Evolutionary conservation across 2,329 filamentous ascomycete species (phyloP).

Genomic region (Paecilomyces dactylethromorphus): DNA sequence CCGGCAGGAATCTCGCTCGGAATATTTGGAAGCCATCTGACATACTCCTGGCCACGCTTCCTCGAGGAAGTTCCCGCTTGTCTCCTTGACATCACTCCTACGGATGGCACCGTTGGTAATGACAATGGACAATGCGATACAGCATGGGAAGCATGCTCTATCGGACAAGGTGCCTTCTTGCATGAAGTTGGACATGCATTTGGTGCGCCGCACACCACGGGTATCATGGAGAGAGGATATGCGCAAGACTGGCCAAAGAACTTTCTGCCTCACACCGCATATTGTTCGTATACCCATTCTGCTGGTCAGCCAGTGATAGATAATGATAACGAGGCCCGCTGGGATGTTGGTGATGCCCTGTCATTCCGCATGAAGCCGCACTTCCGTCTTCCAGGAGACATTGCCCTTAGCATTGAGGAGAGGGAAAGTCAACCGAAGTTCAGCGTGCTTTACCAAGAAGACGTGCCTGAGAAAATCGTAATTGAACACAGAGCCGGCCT

Average conservation of each 20-base stretch:
- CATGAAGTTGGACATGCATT: constrained; percentile 33
- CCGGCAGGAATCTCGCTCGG: constrained; percentile 12
- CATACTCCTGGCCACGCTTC: constrained; percentile 17
- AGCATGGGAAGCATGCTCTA: constrained; percentile 41
- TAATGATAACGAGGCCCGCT: constrained; percentile 20
- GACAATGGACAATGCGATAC: constrained; percentile 38
- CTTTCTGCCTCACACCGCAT: constrained; percentile 31
- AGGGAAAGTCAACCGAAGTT: background rate
- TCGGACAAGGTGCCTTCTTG: constrained; percentile 32
- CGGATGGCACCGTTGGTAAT: constrained; percentile 35
- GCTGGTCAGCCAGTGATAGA: background rate
- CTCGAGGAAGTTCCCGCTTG: constrained; percentile 15
- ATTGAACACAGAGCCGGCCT: constrained; percentile 16
- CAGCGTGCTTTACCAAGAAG: constrained; percentile 8
- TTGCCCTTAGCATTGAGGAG: background rate
- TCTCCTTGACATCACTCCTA: constrained; percentile 25
- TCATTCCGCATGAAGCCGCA: constrained; percentile 13
- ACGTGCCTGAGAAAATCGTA: background rate
- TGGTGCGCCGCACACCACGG: constrained; percentile 22
- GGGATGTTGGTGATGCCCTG: constrained; percentile 24
- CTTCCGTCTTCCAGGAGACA: constrained; percentile 19
- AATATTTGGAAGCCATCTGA: constrained; percentile 16
- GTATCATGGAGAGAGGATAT: constrained; percentile 35
- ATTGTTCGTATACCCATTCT: constrained; percentile 5
- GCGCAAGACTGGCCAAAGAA: constrained; percentile 37